Evolutionary conservation across 192 early-diverging fungal species (phyloP), one percentile per base, ranked within the genome.

Genomic region (Entophlyctis helioformis): DNA sequence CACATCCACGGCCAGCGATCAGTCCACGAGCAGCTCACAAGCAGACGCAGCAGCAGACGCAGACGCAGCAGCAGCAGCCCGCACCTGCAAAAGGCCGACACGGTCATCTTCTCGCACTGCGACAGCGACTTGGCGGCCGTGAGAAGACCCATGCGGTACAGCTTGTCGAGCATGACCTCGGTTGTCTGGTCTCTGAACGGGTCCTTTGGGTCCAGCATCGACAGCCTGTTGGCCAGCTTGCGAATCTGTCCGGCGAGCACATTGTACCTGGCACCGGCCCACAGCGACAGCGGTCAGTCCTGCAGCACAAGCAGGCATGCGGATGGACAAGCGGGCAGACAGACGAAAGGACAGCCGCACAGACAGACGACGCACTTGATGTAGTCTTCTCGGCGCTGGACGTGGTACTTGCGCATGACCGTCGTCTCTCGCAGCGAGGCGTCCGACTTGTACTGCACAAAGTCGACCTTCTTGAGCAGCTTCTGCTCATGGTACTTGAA

Each of bases 401-500:
- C 64, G 53, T 91, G 86, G 68, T 94, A 93, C 48, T 84, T 57
- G 23, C 87, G 76, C 65, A 96, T 86, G 21, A 94, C 79, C 53
- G 81, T 72, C 43, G 86, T 83, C 59, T 94, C 90, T 39, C 78
- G 68, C 27, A 94, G 58, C 36, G 80, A 81, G 53, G 82, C 70
- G 29, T 93, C 86, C 23, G 78, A 74, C 66, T 89, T 89, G 87
- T 87, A 96, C 65, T 84, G 77, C 51, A 96, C 56, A 56, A 96
- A 93, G 63, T 96, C 85, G 39, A 96, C 90, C 72, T 93, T 96
- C 60, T 85, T 84, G 33, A 96, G 74, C 9, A 96, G 76, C 72
- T 94, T 96, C 60, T 89, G 72, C 67, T 96, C 92, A 74, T 96
- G 90, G 74, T 80, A 80, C 52, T 93, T 86, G 51, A 96, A 66